These are phyloP conservation scores for Cutaneotrichosporon daszewskae DNA, from an alignment of 1,284 basidiomycete species.

Conservation along the genomic window DNA sequence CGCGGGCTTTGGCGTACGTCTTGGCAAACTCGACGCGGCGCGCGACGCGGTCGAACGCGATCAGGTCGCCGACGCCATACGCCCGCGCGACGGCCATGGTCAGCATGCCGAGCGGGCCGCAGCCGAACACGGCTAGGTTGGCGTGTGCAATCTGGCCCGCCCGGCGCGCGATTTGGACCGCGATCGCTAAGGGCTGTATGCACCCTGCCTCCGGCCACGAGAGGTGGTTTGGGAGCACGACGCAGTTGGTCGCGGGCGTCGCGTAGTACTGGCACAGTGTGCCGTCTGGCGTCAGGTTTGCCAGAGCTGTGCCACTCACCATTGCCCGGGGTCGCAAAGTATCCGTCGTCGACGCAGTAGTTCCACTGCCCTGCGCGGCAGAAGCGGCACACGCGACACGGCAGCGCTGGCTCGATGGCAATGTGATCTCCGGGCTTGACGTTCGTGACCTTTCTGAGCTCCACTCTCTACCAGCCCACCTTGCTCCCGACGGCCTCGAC, in stretches of 20 bases:
- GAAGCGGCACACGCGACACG: conserved; percentile 40
- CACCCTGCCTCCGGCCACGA: conserved; percentile 23
- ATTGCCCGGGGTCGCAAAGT: conserved; percentile 24
- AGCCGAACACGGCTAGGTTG: conserved; percentile 70
- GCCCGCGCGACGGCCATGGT: conserved; percentile 87
- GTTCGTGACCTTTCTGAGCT: no score
- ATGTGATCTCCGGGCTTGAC: conserved; percentile 39
- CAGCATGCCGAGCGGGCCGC: conserved; percentile 84
- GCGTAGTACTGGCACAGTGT: conserved; percentile 24
- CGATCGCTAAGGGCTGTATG: conserved; percentile 70
- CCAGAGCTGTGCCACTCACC: not conserved
- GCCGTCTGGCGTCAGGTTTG: conserved; percentile 13
- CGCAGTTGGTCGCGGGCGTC: conserved; percentile 9
- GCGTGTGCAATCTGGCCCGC: conserved; percentile 49
- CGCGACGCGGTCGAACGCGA: conserved; percentile 57
- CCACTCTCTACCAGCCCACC: no score
- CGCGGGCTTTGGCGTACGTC: conserved; percentile 59
- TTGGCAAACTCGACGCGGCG: conserved; percentile 78
- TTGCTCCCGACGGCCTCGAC: conserved; percentile 26
- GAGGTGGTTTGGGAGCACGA: conserved; percentile 14
- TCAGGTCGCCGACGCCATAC: conserved; percentile 67
- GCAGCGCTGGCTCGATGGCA: conserved; percentile 44
- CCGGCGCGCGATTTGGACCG: conserved; percentile 56
- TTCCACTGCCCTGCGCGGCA: conserved; percentile 27
- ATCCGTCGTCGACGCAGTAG: conserved; percentile 16